These are phyloP conservation scores for Cystoderma amianthinum DNA, from an alignment of 768 basidiomycete species.

Conservation along the genomic window DNA sequence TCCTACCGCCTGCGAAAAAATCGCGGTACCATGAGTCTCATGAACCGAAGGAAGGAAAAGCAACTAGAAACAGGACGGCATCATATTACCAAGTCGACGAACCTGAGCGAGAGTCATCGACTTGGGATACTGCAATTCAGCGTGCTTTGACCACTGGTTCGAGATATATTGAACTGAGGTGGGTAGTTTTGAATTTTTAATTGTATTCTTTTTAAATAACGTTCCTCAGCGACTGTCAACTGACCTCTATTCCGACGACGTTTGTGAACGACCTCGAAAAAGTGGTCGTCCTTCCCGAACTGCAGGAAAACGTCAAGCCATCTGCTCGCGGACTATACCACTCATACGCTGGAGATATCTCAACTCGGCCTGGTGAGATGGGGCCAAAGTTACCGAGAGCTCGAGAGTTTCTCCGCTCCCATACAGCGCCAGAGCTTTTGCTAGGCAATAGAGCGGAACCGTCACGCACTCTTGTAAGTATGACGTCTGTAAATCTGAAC, in stretches of 20 bases:
- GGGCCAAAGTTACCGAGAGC: slow-evolving; percentile 1
- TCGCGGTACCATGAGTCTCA: neutral
- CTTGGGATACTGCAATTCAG: slow-evolving; percentile 2
- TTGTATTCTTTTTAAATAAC: neutral
- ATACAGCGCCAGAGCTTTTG: slow-evolving; percentile 16
- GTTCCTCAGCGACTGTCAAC: slow-evolving; percentile 22
- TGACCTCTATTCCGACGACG: slow-evolving; percentile 43
- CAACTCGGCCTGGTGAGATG: too few species aligned
- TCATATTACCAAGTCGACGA: neutral
- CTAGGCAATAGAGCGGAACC: slow-evolving; percentile 9
- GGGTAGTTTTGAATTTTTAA: neutral
- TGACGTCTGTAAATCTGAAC: slow-evolving; percentile 9
- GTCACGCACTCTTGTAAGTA: slow-evolving; percentile 20
- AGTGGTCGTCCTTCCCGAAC: slow-evolving; percentile 36
- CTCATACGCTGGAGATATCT: too few species aligned
- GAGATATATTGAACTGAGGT: slow-evolving; percentile 3
- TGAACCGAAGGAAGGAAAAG: neutral
- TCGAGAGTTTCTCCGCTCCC: slow-evolving; percentile 12
- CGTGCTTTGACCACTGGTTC: neutral
- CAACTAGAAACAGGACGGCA: neutral
- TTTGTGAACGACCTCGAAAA: slow-evolving; percentile 39
- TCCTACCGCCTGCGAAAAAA: neutral
- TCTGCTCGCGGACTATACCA: neutral
- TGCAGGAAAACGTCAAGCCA: slow-evolving; percentile 5
- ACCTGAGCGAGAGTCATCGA: neutral